Percentiles rank a stretch among this genome's conserved stretches.
Conservation (phyloP, 73 alveolate species). For the Paraurostyla sp. region DNA sequence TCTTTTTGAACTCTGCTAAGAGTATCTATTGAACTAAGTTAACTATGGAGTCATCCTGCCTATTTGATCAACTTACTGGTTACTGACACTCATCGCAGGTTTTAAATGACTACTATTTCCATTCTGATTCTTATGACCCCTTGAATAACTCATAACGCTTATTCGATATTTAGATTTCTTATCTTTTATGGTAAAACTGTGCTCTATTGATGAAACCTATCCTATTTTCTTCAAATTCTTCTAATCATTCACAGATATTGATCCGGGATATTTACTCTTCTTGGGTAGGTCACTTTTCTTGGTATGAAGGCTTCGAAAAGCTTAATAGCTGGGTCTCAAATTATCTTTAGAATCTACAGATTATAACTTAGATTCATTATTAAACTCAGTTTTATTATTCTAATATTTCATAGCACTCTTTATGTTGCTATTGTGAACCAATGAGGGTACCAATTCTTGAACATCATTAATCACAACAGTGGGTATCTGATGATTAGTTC, state of each 20-base stretch:
- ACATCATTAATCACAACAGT: conserved; percentile 26
- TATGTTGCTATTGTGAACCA: neutral
- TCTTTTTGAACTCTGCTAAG: neutral
- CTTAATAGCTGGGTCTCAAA: neutral
- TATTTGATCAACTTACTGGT: no score
- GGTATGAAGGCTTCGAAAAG: neutral
- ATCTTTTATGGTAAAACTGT: conserved; percentile 9
- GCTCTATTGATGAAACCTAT: neutral
- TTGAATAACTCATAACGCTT: neutral
- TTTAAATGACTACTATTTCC: no score
- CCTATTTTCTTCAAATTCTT: neutral
- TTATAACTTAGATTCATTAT: neutral
- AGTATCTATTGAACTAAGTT: neutral
- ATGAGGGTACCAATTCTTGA: neutral
- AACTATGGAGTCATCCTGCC: neutral
- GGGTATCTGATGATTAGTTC: neutral
- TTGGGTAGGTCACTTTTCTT: neutral
- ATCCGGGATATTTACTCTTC: neutral
- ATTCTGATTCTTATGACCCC: no score
- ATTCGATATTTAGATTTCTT: conserved; percentile 2
- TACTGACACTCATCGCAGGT: no score
- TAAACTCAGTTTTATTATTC: neutral
- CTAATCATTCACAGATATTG: neutral
- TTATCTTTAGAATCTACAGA: neutral
- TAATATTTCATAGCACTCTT: neutral